Base-by-base conservation (phyloP, 306 rosid species). In the Dryas drummondii region DNA sequence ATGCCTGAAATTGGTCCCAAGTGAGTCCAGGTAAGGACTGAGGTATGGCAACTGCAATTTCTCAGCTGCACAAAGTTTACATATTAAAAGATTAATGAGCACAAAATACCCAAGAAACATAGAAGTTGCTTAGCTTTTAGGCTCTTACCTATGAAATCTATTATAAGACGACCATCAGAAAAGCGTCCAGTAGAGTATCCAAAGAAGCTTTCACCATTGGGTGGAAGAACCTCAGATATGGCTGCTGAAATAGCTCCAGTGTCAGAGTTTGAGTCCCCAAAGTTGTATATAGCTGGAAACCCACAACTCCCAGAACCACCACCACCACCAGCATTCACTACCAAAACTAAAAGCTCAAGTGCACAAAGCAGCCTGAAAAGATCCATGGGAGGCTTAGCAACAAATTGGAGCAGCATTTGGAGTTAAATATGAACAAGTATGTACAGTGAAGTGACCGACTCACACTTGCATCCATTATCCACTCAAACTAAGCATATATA, bases 211-310 rank as follows among this genome's bases (percentile, higher is more conserved):
- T 88, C 89, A 7, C 98, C 98, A 73, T 91, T 88, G 15, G 98
- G 98, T 41, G 93, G 82, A 7, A 52, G 60, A 46, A 83, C 57
- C 26, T 65, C 71, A 0, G 85, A 46, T 32, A 91, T 82, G 14
- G 91, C 85, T 26, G 97, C 98, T 60, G 85, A 79, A 44, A 67
- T 68, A 32, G 84, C 96, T 52, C 97, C 97, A 3, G 97, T 94
- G 80, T 94, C 98, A 3, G 98, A 94, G 75, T 94, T 94, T 79
- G 98, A 94, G 86, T 94, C 97, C 2, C 98, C 97, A 75, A 94
- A 94, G 81, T 94, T 94, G 88, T 87, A 91, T 41, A 90, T 75
- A 22, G 94, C 98, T 2, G 91, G 90, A 78, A 79, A 90, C 76
- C 76, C 66, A 80, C 98, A 91, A 41, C 60, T 73, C 27, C 50